Base-by-base conservation (phyloP, 2,329 filamentous ascomycete species). In the Microdochium paspali region DNA sequence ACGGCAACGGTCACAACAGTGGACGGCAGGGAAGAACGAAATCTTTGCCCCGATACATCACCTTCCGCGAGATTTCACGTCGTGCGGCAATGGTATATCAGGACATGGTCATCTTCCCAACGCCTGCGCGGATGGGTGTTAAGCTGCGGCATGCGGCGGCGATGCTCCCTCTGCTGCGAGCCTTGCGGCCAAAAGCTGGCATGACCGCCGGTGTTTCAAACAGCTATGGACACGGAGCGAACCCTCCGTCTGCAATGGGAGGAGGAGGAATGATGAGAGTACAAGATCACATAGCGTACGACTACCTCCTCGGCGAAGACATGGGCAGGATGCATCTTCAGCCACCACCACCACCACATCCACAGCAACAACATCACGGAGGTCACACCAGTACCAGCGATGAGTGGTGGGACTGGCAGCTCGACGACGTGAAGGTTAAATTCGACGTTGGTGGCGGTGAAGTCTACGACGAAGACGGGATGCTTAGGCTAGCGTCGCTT, bases 31-130 rank as follows among this genome's bases (percentile, higher is more conserved):
- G n/a, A n/a, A n/a, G n/a, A n/a, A n/a, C n/a, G n/a, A n/a, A n/a
- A n/a, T n/a, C n/a, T n/a, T n/a, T 18, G 13, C 35, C 35, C 6
- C 35, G 35, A 5, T 21, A 40, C 18, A 9, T 40, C 5, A 20
- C 23, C 35, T 20, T 40, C 13, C 35, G 35, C 35, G 35, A 40
- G 35, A 6, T 40, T 9, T 40, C 35, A 7, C 35, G 35, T 20
- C 35, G 35, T 12, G 35, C 35, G 35, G 35, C 35, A 3, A 21
- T 40, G 12, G 18, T 40, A 9, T 40, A 40, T 20, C 35, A 40
- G 35, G 35, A 40, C 35, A 40, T 40, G 35, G 35, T 40, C 35
- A 40, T 40, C 15, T 40, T 40, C 35, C 35, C 35, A 20, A 40
- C 35, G 35, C 35, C 35, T 20, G 35, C 35, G 35, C 35, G 35